A percentile compares a stretch with the other conserved stretches of the same genome.
Evolutionary conservation across 2,329 filamentous ascomycete genomes (phyloP).

Genomic region (Claviceps purpurea): DNA sequence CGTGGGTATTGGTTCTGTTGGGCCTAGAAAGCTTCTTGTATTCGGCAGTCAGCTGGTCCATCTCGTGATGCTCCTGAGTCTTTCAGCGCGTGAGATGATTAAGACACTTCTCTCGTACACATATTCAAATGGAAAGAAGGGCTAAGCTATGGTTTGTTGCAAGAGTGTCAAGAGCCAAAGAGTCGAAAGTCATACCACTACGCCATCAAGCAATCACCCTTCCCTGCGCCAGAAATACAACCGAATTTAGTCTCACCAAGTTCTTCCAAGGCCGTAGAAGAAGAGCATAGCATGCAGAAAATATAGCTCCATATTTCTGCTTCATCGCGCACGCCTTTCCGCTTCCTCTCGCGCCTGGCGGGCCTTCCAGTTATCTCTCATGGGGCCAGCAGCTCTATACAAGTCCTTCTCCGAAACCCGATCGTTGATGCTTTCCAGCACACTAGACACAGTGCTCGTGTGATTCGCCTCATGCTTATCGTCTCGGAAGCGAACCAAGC

Average conservation of each 20-base stretch:
- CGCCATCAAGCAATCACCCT: not conserved
- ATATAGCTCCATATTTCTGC: not conserved
- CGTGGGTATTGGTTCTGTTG: no score
- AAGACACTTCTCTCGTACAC: no score
- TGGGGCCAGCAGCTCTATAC: slow-evolving; percentile 51
- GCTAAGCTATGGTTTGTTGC: no score
- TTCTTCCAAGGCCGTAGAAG: not conserved
- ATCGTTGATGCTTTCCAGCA: slow-evolving; percentile 80
- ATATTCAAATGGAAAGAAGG: no score
- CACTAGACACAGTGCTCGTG: slow-evolving; percentile 67
- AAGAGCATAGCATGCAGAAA: not conserved
- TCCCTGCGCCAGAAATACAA: not conserved
- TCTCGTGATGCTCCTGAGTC: no score
- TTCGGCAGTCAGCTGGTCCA: no score
- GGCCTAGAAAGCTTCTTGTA: no score
- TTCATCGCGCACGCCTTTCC: slow-evolving; percentile 11
- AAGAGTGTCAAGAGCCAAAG: not conserved
- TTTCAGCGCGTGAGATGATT: no score
- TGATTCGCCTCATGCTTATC: slow-evolving; percentile 91
- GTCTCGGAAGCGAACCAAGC: slow-evolving; percentile 78
- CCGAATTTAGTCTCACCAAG: not conserved
- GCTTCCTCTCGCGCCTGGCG: slow-evolving; percentile 26
- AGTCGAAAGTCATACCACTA: not conserved
- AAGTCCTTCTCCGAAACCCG: slow-evolving; percentile 75
- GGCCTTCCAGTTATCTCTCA: slow-evolving; percentile 70